A percentile compares a stretch with the other conserved stretches of the same genome.
Evolutionary conservation across 768 basidiomycete species (phyloP).

Genomic region (Clitopilus passeckerianus): DNA sequence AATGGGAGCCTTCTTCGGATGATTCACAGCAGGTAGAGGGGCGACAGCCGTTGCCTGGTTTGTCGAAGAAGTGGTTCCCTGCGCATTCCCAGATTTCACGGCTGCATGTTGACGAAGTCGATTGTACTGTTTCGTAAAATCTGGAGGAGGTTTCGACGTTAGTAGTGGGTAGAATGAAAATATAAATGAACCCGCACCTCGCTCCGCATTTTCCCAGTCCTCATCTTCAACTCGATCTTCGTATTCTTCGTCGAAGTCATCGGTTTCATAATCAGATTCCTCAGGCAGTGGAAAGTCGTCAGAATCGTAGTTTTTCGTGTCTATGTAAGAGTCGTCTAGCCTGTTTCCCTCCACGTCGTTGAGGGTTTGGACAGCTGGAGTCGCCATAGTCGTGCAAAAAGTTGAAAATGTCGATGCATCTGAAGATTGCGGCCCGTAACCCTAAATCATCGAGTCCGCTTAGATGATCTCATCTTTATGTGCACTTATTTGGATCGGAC

Average conservation of each 20-base stretch:
- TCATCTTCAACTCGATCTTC: conserved; percentile 74
- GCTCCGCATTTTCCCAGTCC: conserved; percentile 83
- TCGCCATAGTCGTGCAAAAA: conserved; percentile 6
- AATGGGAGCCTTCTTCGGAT: conserved; percentile 38
- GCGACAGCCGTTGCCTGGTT: conserved; percentile 48
- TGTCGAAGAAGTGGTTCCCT: conserved; percentile 49
- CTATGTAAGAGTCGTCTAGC: conserved; percentile 36
- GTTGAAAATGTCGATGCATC: neutral
- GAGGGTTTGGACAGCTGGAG: conserved; percentile 49
- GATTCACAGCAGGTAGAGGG: conserved; percentile 67
- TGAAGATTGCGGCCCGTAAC: neutral
- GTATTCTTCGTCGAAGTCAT: conserved; percentile 42
- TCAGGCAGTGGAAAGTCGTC: conserved; percentile 25
- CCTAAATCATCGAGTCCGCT: neutral
- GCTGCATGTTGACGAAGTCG: conserved; percentile 89
- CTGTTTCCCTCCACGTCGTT: conserved; percentile 48
- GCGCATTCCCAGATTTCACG: conserved; percentile 68
- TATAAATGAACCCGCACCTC: conserved; percentile 45
- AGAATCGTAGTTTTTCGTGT: conserved; percentile 31
- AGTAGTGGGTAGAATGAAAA: neutral
- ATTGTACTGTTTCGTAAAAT: conserved; percentile 99
- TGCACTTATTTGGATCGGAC: neutral
- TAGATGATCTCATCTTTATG: neutral
- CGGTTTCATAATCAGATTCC: conserved; percentile 32
- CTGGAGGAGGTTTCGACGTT: conserved; percentile 33